A percentile compares a stretch with the other conserved stretches of the same genome.
phyloP scores from a whole-genome alignment of 768 basidiomycete species.

The Boletellus emodensis region DNA sequence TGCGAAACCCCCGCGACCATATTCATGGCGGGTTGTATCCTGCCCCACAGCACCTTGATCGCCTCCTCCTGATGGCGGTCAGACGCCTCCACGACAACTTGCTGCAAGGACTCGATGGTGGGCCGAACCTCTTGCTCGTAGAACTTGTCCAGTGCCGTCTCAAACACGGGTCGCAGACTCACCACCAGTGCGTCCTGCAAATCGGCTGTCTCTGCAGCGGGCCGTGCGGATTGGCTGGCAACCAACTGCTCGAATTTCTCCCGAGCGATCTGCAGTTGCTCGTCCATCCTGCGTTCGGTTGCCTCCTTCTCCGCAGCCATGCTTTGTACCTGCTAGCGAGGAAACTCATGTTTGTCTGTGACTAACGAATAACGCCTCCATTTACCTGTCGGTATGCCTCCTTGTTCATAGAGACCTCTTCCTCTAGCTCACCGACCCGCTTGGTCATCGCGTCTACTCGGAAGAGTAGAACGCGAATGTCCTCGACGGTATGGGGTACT shows the following conservation, averaged over 20 bases:
- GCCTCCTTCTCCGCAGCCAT: conserved; percentile 14
- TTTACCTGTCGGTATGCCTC: conserved; percentile 18
- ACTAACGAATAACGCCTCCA: background rate
- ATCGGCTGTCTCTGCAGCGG: background rate
- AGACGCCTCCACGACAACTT: conserved; percentile 9
- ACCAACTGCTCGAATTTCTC: conserved; percentile 16
- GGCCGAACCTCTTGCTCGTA: conserved; percentile 24
- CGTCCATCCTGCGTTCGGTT: conserved; percentile 10
- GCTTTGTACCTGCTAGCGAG: conserved; percentile 14
- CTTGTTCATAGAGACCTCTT: conserved; percentile 18
- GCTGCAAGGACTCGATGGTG: conserved; percentile 11
- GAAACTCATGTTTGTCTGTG: conserved; percentile 1
- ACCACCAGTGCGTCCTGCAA: conserved; percentile 16
- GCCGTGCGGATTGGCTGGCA: conserved; percentile 1
- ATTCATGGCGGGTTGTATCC: conserved; percentile 30
- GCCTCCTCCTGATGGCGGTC: conserved; percentile 21
- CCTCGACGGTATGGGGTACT: conserved; percentile 22
- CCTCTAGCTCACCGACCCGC: conserved; percentile 19
- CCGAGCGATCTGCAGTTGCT: conserved; percentile 14
- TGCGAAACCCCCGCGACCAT: conserved; percentile 28
- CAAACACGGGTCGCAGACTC: conserved; percentile 17
- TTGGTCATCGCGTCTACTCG: conserved; percentile 19
- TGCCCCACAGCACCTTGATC: conserved; percentile 24
- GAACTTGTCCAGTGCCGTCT: conserved; percentile 18
- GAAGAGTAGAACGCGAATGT: conserved; percentile 25